These are phyloP conservation scores for Monosporozyma siamensis DNA, from an alignment of 805 yeast genomes.

Conservation along the genomic window DNA sequence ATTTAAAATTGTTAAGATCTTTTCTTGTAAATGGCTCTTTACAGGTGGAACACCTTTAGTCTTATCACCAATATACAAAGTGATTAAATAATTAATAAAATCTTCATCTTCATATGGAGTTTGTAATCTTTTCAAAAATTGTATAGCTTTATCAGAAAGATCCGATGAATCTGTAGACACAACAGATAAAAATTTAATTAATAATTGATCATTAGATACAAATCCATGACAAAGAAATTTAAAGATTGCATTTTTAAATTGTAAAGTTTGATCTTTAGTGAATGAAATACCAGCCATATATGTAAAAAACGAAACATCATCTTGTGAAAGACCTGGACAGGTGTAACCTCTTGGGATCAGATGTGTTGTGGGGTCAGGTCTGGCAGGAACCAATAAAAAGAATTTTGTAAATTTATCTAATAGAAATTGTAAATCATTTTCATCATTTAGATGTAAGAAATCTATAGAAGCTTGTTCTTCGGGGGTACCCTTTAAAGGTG, in stretches of 20 bases:
- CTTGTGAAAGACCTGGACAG: constrained; percentile 55
- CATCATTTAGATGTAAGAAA: constrained; percentile 31
- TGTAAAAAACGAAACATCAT: constrained; percentile 55
- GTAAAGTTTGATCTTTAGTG: constrained; percentile 38
- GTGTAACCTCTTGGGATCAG: constrained; percentile 36
- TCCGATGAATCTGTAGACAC: constrained; percentile 57
- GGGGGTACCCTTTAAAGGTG: constrained; percentile 39
- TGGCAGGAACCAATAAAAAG: constrained; percentile 45
- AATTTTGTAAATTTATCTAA: constrained; percentile 43
- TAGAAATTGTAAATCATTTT: constrained; percentile 38
- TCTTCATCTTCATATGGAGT: constrained; percentile 43
- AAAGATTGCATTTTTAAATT: constrained; percentile 34
- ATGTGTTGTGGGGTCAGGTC: constrained; percentile 27
- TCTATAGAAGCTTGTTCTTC: constrained; percentile 33
- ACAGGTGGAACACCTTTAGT: constrained; percentile 42
- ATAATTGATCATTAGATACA: constrained; percentile 33
- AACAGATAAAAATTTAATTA: constrained; percentile 44
- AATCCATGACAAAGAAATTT: constrained; percentile 27
- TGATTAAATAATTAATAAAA: constrained; percentile 37
- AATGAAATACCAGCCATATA: constrained; percentile 57
- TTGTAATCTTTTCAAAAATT: constrained; percentile 39
- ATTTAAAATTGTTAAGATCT: constrained; percentile 40
- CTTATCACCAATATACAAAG: constrained; percentile 44
- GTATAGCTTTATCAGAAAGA: constrained; percentile 44
- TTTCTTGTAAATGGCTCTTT: constrained; percentile 44